A percentile compares a stretch with the other conserved stretches of the same genome.
Conservation (phyloP, 305 asterid species). For the Fraxinus ornus region DNA sequence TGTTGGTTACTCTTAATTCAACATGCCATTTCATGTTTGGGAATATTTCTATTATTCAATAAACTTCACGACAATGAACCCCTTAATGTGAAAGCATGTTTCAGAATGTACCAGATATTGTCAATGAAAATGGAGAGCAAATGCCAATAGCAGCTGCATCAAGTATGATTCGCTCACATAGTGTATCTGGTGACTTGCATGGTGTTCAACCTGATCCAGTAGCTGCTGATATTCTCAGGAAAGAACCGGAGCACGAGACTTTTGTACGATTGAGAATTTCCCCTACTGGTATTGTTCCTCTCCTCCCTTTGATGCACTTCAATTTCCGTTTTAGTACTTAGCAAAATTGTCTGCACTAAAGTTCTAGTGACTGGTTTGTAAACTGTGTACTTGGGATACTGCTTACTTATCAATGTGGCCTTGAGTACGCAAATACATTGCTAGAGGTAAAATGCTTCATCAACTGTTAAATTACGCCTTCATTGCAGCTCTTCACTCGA, state of each 20-base stretch:
- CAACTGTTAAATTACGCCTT: conserved; percentile 7
- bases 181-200: conserved; percentile 95
- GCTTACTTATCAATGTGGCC: background rate
- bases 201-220: conserved; percentile 98
- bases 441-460: conserved; percentile 13
- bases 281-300: conserved; percentile 63
- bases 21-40: conserved; percentile 7
- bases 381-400: background rate
- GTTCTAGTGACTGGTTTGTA: background rate
- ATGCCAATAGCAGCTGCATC: conserved; percentile 57
- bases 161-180: conserved; percentile 90
- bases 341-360: background rate
- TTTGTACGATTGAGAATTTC: conserved; percentile 87
- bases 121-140: conserved; percentile 61
- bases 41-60: background rate
- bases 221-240: conserved; percentile 94
- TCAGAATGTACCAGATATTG: conserved; percentile 57
- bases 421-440: conserved; percentile 2
- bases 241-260: conserved; percentile 96
- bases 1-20: conserved; percentile 8
- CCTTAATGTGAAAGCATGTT: conserved; percentile 40
- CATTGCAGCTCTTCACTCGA: background rate
- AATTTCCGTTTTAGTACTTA: conserved; percentile 8
- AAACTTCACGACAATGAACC: conserved; percentile 24
- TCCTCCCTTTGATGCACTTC: conserved; percentile 16